Evolutionary conservation across 108 stramenopile species (phyloP), one percentile per base, ranked within the genome.

Genomic region (Cyclotella sp.): DNA sequence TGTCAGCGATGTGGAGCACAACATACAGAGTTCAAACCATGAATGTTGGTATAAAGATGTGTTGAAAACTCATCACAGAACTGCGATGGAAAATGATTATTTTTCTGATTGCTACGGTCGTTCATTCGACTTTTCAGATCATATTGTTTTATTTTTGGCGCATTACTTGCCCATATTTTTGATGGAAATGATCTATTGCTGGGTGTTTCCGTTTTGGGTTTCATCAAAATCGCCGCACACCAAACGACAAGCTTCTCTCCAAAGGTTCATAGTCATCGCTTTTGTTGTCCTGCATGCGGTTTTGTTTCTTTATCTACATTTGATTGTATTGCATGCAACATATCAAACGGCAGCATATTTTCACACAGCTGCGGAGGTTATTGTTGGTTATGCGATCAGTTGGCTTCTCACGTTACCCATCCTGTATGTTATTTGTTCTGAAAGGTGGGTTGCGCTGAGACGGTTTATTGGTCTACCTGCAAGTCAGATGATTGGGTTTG

Each of bases 81-180:
- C 9, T n/a, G 21, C 63, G 19, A 81, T 70, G 62, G 69, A 74
- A 28, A 54, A 22, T 53, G 67, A 77, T 43, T 27, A 51, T 34
- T 58, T 84, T 41, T 75, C 83, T 29, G 28, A 51, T 4, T 93
- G 94, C 69, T 85, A 84, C 41, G 92, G 94, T 41, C 81, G 80
- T 54, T 60, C 55, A 46, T 89, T 88, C 62, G 94, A 95, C 74
- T 95, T 91, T 75, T 95, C 94, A 9, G 94, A 95, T 93, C 94
- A 95, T 57, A 81, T 91, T 13, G 94, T 95, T 0, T 68, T 95
- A 53, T 92, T 89, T 66, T 88, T 90, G 79, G 90, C 89, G 12
- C 92, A 95, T 70, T 85, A 91, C 34, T 69, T 93, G 10, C 85
- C 89, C 24, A 79, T 91, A 60, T 73, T 90, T 13, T 55, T 91